Evolutionary conservation across 805 yeast species (phyloP).

Genomic region (Schwanniomyces yamadae): DNA sequence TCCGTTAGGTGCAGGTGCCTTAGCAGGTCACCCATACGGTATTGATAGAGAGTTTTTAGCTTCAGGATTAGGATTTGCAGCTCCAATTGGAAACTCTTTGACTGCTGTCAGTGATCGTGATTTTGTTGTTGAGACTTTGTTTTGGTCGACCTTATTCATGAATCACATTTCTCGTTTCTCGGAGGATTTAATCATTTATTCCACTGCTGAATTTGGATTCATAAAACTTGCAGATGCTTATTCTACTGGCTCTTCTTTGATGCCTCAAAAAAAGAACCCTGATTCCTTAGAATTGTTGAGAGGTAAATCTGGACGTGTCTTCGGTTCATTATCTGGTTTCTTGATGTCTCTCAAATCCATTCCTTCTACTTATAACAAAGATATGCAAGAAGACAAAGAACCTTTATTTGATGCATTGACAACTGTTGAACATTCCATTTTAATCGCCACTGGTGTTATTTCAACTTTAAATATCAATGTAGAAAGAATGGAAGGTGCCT

Average conservation of each 20-base stretch:
- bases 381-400: constrained; percentile 98
- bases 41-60: constrained; percentile 92
- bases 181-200: constrained; percentile 93
- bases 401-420: constrained; percentile 90
- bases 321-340: constrained; percentile 93
- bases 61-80: constrained; percentile 69
- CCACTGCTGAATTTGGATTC: constrained; percentile 97
- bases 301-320: constrained; percentile 96
- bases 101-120: constrained; percentile 98
- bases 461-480: constrained; percentile 77
- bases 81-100: constrained; percentile 91
- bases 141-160: constrained; percentile 94
- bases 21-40: constrained; percentile 99
- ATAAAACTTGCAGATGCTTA: constrained; percentile 93
- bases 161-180: constrained; percentile 92
- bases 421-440: constrained; percentile 90
- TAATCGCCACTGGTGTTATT: constrained; percentile 94
- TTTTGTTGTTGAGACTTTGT: constrained; percentile 91
- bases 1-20: constrained; percentile 96
- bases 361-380: constrained; percentile 97
- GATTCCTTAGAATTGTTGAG: constrained; percentile 92
- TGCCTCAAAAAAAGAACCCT: constrained; percentile 99
- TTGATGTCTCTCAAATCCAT: constrained; percentile 95
- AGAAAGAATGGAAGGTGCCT: constrained; percentile 78
- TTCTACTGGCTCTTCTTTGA: constrained; percentile 95